Base-by-base conservation (phyloP, 805 yeast species). In the Saturnispora diversa region DNA sequence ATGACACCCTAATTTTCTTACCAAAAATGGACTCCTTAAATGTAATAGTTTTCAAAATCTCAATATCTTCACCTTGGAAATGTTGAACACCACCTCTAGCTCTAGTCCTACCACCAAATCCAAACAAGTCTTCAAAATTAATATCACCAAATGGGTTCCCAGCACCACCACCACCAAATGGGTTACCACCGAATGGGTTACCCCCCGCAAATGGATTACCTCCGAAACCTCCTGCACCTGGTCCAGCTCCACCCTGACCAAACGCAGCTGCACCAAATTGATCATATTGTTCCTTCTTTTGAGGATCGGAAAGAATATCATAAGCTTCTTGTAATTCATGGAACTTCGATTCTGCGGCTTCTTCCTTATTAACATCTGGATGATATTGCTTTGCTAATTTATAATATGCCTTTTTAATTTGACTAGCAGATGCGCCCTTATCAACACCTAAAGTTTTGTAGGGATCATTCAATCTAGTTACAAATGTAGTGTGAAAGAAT, bases 341-440 rank as follows among this genome's bases (percentile, higher is more conserved):
- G 65, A 92, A 92, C 60, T 78, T 78, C 55, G 77, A 75, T 52
- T 90, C 95, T 0, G 97, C 92, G 15, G 74, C 90, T 20, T 75
- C 74, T 48, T 84, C 96, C 62, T 90, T 92, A 62, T 90, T 92
- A 33, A 92, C 84, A 65, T 92, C 99, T 0, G 99, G 99, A 62
- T 92, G 99, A 61, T 69, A 87, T 59, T 90, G 75, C 62, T 92
- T 92, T 12, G 97, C 98, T 48, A 92, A 67, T 55, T 86, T 81
- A 59, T 87, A 87, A 65, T 92, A 92, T 2, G 95, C 90, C 62
- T 88, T 88, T 62, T 92, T 92, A 63, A 92, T 92, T 16, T 87
- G 94, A n/a, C 84, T 72, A 6, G 80, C 65, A 11, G 80, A 70
- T 0, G 98, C 92, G 39, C 57, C 58, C 46, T 73, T 74, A 21